Evolutionary conservation across 1,284 basidiomycete genomes (phyloP).

Genomic region (Boletus chippewaensis): DNA sequence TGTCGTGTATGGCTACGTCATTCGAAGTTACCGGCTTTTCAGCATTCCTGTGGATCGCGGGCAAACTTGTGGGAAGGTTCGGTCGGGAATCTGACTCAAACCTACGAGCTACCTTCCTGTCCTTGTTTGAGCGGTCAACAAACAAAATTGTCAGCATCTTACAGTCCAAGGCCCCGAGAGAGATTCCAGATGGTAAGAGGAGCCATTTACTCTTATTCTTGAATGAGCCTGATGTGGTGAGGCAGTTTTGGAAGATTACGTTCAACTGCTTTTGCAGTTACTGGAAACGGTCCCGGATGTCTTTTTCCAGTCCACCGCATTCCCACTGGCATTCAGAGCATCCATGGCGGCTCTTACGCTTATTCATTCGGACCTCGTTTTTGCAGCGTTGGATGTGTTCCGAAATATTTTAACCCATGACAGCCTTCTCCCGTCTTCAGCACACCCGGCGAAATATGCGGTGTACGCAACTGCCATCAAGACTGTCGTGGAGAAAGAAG

Average conservation of each 20-base stretch:
- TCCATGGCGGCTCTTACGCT: slow-evolving; percentile 73
- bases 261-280: slow-evolving; percentile 75
- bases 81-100: slow-evolving; percentile 52
- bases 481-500: slow-evolving; percentile 66
- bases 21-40: slow-evolving; percentile 84
- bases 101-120: slow-evolving; percentile 52
- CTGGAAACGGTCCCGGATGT: slow-evolving; percentile 66
- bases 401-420: slow-evolving; percentile 70
- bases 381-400: slow-evolving; percentile 78
- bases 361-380: slow-evolving; percentile 74
- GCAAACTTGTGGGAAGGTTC: slow-evolving; percentile 74
- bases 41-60: slow-evolving; percentile 91
- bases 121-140: slow-evolving; percentile 72
- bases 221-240: slow-evolving; percentile 1
- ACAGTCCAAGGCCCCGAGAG: slow-evolving; percentile 57
- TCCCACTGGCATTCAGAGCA: slow-evolving; percentile 71
- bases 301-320: slow-evolving; percentile 70
- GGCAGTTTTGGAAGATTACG: slow-evolving; percentile 91
- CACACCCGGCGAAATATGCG: slow-evolving; percentile 56
- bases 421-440: slow-evolving; percentile 42
- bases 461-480: slow-evolving; percentile 64
- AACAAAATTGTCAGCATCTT: slow-evolving; percentile 63
- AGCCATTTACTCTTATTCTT: not conserved
- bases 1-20: slow-evolving; percentile 68
- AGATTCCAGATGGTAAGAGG: slow-evolving; percentile 74